A percentile compares a stretch with the other conserved stretches of the same genome.
Conservation (phyloP, 805 yeast genomes). For the Kazachstania viticola region DNA sequence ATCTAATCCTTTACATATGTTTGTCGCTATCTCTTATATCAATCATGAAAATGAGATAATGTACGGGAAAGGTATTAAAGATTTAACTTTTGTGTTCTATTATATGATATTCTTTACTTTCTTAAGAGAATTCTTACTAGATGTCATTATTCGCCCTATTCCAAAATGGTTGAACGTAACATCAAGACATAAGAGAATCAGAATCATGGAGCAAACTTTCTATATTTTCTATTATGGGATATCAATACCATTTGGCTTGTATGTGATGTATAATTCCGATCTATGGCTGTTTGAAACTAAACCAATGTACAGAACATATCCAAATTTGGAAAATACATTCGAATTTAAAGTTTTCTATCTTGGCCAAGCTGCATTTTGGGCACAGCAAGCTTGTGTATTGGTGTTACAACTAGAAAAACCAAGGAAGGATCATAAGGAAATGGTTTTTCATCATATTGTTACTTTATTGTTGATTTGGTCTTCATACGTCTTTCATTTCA, state of each 20-base stretch:
- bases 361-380: conserved; percentile 95
- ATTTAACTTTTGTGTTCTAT: conserved; percentile 65
- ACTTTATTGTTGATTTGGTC: conserved; percentile 79
- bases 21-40: conserved; percentile 55
- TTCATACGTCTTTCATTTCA: conserved; percentile 89
- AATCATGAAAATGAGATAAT: conserved; percentile 45
- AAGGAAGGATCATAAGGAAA: conserved; percentile 83
- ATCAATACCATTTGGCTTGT: conserved; percentile 78
- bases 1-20: conserved; percentile 50
- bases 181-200: conserved; percentile 41
- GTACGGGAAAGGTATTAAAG: conserved; percentile 83
- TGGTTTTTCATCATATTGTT: conserved; percentile 85
- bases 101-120: conserved; percentile 85
- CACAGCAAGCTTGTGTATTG: conserved; percentile 83
- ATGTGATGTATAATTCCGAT: conserved; percentile 74
- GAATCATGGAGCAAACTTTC: conserved; percentile 92
- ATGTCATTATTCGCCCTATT: conserved; percentile 60
- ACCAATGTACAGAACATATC: conserved; percentile 69
- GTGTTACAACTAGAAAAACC: conserved; percentile 84
- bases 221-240: conserved; percentile 69
- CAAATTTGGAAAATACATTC: conserved; percentile 64
- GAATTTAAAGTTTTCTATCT: conserved; percentile 73
- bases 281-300: conserved; percentile 84
- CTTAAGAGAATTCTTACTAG: conserved; percentile 84
- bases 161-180: conserved; percentile 38